These are phyloP conservation scores for Cryptococcus sp. DNA, from an alignment of 1,284 basidiomycete genomes.

Conservation along the genomic window DNA sequence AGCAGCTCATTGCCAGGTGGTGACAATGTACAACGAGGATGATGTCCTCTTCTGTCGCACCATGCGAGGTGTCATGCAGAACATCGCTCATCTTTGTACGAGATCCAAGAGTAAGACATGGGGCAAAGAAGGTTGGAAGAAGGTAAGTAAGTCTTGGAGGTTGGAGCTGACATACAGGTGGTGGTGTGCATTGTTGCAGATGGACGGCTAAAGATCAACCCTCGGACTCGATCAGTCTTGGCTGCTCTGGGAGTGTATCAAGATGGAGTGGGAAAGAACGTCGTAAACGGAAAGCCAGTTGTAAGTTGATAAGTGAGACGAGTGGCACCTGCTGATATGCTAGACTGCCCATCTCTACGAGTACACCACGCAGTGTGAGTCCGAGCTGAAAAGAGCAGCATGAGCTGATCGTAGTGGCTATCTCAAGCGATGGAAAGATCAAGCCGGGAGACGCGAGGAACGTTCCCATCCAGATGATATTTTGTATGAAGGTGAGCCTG, in stretches of 20 bases:
- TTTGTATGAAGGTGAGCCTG: conserved; percentile 80
- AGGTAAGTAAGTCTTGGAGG: conserved; percentile 50
- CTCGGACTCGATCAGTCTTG: conserved; percentile 73
- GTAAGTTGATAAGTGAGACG: conserved; percentile 18
- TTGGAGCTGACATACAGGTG: conserved; percentile 29
- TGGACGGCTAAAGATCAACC: conserved; percentile 78
- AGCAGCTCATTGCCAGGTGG: conserved; percentile 45
- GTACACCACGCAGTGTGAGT: conserved; percentile 78
- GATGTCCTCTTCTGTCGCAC: conserved; percentile 73
- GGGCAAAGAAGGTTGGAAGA: conserved; percentile 97
- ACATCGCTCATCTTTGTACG: conserved; percentile 49
- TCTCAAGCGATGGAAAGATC: conserved; percentile 73
- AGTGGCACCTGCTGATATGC: neutral
- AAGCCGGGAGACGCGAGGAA: conserved; percentile 61
- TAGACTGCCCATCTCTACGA: conserved; percentile 86
- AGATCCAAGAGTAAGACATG: conserved; percentile 68
- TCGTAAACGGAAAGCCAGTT: conserved; percentile 78
- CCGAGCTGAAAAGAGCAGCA: neutral
- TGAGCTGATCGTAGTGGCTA: conserved; percentile 56
- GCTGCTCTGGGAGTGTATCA: conserved; percentile 83
- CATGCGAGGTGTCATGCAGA: conserved; percentile 90
- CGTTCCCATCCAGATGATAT: conserved; percentile 86
- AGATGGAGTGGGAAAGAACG: conserved; percentile 85
- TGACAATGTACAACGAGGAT: conserved; percentile 77
- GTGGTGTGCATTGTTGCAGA: conserved; percentile 62